These are phyloP conservation scores for Glutinoglossum americanum DNA, from an alignment of 495 filamentous ascomycete species.

Conservation along the genomic window DNA sequence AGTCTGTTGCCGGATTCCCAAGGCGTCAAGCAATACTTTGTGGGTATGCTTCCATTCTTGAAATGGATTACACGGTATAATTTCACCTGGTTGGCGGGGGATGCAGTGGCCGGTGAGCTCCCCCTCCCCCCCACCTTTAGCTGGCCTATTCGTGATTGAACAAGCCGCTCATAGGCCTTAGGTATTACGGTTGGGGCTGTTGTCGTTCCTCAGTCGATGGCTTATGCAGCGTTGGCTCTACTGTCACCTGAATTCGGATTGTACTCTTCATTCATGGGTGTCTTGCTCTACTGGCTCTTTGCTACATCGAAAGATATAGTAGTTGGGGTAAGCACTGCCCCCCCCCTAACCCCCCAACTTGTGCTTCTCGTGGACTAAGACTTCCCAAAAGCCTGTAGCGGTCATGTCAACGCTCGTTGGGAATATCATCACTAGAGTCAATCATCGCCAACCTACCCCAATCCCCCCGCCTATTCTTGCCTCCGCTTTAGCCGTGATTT, in stretches of 20 bases:
- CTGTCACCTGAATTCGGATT: conserved; percentile 66
- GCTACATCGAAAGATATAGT: conserved; percentile 98
- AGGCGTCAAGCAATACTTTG: conserved; percentile 35
- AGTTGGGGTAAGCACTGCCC: conserved; percentile 53
- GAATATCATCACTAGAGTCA: conserved; percentile 44
- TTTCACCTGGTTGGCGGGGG: conserved; percentile 65
- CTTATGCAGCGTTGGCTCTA: conserved; percentile 71
- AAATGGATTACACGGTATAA: conserved; percentile 84
- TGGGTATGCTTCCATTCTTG: conserved; percentile 72
- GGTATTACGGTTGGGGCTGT: conserved; percentile 89
- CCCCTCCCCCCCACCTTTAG: too few species aligned
- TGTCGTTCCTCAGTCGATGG: conserved; percentile 94
- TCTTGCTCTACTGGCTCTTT: conserved; percentile 94
- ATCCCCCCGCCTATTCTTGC: conserved; percentile 41
- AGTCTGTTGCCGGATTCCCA: conserved; percentile 33
- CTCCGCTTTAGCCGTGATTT: conserved; percentile 57
- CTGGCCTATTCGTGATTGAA: too few species aligned
- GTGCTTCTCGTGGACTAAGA: too few species aligned
- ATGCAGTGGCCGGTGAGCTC: conserved; percentile 65
- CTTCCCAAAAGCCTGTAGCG: conserved; percentile 89
- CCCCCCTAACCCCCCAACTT: neutral
- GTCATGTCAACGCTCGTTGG: conserved; percentile 86
- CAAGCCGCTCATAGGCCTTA: too few species aligned
- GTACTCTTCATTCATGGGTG: conserved; percentile 96
- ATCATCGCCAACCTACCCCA: conserved; percentile 28